A percentile compares a stretch with the other conserved stretches of the same genome.
These are phyloP conservation scores for Baorangia bicolor DNA, from an alignment of 768 basidiomycete species.

Conservation along the genomic window DNA sequence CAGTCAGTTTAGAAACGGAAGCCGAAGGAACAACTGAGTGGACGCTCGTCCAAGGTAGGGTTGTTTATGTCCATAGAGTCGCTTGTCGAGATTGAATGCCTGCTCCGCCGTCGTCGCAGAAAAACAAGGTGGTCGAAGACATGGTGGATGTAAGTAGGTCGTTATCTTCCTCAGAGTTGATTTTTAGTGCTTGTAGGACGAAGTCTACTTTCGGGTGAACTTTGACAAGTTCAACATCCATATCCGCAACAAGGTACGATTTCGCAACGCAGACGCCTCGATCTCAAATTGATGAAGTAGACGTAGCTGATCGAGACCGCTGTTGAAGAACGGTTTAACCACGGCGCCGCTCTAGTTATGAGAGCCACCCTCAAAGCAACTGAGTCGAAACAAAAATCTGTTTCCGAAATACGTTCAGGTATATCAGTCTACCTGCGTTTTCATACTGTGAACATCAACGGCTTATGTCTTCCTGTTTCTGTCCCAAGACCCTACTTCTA, in stretches of 20 bases:
- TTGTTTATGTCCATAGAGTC: not conserved
- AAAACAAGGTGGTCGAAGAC: slow-evolving; percentile 45
- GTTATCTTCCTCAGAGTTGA: not conserved
- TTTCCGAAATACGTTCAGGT: slow-evolving; percentile 70
- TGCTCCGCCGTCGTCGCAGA: slow-evolving; percentile 34
- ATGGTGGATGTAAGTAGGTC: slow-evolving; percentile 61
- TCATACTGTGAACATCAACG: not conserved
- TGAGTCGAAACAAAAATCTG: slow-evolving; percentile 56
- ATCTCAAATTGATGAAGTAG: slow-evolving; percentile 13
- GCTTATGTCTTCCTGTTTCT: not conserved
- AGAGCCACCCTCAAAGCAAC: slow-evolving; percentile 70
- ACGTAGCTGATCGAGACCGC: slow-evolving; percentile 74
- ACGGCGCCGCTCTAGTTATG: slow-evolving; percentile 67
- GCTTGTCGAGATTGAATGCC: slow-evolving; percentile 21
- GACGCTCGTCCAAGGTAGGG: slow-evolving; percentile 55
- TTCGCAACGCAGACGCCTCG: not conserved
- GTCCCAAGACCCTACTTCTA: slow-evolving; percentile 59
- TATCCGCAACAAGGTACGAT: slow-evolving; percentile 78
- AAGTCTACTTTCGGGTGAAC: slow-evolving; percentile 82
- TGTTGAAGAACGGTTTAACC: slow-evolving; percentile 78
- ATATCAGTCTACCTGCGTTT: slow-evolving; percentile 1
- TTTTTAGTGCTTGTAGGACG: slow-evolving; percentile 45
- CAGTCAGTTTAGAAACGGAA: slow-evolving; percentile 57
- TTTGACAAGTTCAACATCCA: slow-evolving; percentile 84
- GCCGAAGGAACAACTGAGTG: slow-evolving; percentile 43